phyloP scores from a whole-genome alignment of 2,329 filamentous ascomycete species.

The Lachnum nothofagi region DNA sequence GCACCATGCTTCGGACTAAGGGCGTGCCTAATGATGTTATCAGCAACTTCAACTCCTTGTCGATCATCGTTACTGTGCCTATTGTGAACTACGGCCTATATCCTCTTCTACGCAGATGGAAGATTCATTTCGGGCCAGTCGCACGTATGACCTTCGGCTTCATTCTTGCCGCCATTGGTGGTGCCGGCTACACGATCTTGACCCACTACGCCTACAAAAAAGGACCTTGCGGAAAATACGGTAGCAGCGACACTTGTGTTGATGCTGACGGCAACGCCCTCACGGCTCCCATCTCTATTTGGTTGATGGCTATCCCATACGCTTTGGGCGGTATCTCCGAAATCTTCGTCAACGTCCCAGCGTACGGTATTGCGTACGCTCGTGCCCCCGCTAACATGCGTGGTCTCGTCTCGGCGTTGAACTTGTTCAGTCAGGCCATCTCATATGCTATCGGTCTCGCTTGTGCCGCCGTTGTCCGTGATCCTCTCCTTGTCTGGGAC shows the following conservation, averaged over 20 bases:
- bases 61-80: conserved; percentile 69
- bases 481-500: conserved; percentile 46
- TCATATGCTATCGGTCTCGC: conserved; percentile 42
- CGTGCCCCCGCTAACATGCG: conserved; percentile 47
- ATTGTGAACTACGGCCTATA: conserved; percentile 64
- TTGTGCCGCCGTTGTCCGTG: conserved; percentile 41
- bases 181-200: too few species aligned
- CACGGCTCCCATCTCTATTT: conserved; percentile 41
- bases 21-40: conserved; percentile 75
- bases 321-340: conserved; percentile 46
- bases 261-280: conserved; percentile 6
- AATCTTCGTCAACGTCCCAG: conserved; percentile 47
- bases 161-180: conserved; percentile 53
- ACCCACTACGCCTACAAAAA: too few species aligned
- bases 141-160: conserved; percentile 69
- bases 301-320: conserved; percentile 52
- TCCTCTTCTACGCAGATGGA: conserved; percentile 57
- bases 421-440: conserved; percentile 43
- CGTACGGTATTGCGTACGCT: conserved; percentile 48
- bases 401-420: conserved; percentile 45
- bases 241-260: conserved; percentile 8
- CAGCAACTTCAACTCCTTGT: conserved; percentile 69
- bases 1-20: conserved; percentile 59
- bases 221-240: conserved; percentile 44
- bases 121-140: conserved; percentile 66